phyloP scores from a whole-genome alignment of 192 early-diverging fungal genomes.

The Thamnidium elegans region DNA sequence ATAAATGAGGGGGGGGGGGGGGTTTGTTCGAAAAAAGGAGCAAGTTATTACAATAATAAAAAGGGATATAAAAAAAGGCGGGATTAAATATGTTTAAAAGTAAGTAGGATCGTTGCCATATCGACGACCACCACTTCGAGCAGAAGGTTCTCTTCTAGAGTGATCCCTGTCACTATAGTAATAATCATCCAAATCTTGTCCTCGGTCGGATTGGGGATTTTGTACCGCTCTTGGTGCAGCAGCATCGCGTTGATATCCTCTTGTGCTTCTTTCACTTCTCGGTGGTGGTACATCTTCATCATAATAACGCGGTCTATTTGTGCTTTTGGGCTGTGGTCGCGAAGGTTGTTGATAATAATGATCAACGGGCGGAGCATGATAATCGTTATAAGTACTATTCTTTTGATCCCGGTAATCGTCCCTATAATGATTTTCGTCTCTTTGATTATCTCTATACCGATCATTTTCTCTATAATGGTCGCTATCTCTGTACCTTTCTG shows the following conservation, averaged over 20 bases:
- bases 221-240: background rate
- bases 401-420: background rate
- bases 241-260: background rate
- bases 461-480: background rate
- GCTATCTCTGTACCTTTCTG: background rate
- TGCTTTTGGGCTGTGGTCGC: background rate
- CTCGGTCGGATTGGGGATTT: background rate
- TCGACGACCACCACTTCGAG: background rate
- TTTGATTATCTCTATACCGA: background rate
- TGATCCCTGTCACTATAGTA: background rate
- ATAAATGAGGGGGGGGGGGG: too few species aligned
- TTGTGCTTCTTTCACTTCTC: background rate
- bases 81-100: constrained; percentile 3
- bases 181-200: constrained; percentile 18
- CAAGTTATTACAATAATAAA: too few species aligned
- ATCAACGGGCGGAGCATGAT: background rate
- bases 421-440: background rate
- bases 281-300: background rate
- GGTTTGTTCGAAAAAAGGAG: too few species aligned
- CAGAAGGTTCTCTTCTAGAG: constrained; percentile 1
- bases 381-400: too few species aligned
- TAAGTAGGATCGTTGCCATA: constrained; percentile 6
- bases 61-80: too few species aligned
- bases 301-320: background rate
- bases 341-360: constrained; percentile 1